phyloP scores from a whole-genome alignment of 805 yeast genomes.

The Candida dajiaensis region DNA sequence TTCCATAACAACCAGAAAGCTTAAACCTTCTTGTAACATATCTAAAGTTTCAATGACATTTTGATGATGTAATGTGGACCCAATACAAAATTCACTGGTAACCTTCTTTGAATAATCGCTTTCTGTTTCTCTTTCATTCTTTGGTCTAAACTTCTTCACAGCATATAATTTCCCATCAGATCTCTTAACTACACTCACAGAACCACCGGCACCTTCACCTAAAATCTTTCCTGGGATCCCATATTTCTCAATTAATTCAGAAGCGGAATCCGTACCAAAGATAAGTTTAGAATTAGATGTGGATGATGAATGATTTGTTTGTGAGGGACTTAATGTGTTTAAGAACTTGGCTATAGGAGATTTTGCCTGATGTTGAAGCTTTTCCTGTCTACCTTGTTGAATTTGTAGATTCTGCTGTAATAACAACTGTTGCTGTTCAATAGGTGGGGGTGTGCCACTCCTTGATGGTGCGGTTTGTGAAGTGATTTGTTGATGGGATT shows the following conservation, averaged over 20 bases:
- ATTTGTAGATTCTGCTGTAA: constrained; percentile 8
- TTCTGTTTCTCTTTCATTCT: constrained; percentile 54
- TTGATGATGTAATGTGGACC: constrained; percentile 70
- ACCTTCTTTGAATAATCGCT: constrained; percentile 73
- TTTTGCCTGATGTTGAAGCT: constrained; percentile 6
- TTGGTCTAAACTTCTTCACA: constrained; percentile 76
- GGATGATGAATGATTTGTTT: constrained; percentile 8
- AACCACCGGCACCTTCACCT: constrained; percentile 95
- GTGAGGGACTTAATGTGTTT: constrained; percentile 19
- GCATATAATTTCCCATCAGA: constrained; percentile 66
- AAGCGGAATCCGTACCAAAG: constrained; percentile 34
- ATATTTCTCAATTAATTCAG: constrained; percentile 51
- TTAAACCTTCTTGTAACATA: constrained; percentile 60
- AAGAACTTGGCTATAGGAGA: constrained; percentile 19
- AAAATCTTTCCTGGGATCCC: constrained; percentile 68
- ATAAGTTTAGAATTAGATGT: constrained; percentile 25
- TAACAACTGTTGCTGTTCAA: constrained; percentile 8
- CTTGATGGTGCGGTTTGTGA: neutral
- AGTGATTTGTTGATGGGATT: constrained; percentile 1
- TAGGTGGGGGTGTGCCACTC: neutral
- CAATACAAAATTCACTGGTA: constrained; percentile 75
- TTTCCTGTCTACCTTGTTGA: constrained; percentile 7
- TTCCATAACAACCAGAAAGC: constrained; percentile 81
- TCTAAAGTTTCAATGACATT: constrained; percentile 81
- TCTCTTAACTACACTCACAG: constrained; percentile 73